phyloP scores from a whole-genome alignment of 1,139 yeast species.

The Spathaspora sp. region DNA sequence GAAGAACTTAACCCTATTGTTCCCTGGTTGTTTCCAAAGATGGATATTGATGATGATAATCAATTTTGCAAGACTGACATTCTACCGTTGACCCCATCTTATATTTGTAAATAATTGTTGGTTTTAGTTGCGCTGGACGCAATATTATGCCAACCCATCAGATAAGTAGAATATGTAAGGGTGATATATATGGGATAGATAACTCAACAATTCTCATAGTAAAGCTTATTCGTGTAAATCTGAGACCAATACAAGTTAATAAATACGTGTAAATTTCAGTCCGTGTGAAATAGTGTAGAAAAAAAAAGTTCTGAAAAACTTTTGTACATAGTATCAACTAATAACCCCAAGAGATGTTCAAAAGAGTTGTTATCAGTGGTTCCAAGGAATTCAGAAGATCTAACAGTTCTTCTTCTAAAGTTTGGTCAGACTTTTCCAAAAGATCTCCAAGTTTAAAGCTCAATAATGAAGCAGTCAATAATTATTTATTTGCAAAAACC shows the following conservation, averaged over 20 bases:
- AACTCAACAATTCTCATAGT: not conserved
- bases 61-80: slow-evolving; percentile 26
- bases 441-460: slow-evolving; percentile 43
- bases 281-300: not conserved
- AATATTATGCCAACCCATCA: not conserved
- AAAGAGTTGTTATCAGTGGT: slow-evolving; percentile 6
- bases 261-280: not conserved
- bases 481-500: slow-evolving; percentile 35
- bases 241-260: not conserved
- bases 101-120: slow-evolving; percentile 12
- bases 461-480: slow-evolving; percentile 26
- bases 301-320: not conserved
- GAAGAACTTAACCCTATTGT: slow-evolving; percentile 26
- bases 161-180: not conserved
- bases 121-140: slow-evolving; percentile 5
- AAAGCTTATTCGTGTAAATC: not conserved
- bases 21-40: slow-evolving; percentile 41
- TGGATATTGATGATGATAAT: slow-evolving; percentile 26
- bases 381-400: slow-evolving; percentile 6
- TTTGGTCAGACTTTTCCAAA: slow-evolving; percentile 48
- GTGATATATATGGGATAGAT: not conserved
- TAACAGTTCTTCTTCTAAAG: slow-evolving; percentile 24
- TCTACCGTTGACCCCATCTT: slow-evolving; percentile 34
- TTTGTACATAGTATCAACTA: not conserved
- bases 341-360: slow-evolving; percentile 7